These are phyloP conservation scores for Neofusicoccum laricinum DNA, from an alignment of 2,329 filamentous ascomycete genomes.

Conservation along the genomic window DNA sequence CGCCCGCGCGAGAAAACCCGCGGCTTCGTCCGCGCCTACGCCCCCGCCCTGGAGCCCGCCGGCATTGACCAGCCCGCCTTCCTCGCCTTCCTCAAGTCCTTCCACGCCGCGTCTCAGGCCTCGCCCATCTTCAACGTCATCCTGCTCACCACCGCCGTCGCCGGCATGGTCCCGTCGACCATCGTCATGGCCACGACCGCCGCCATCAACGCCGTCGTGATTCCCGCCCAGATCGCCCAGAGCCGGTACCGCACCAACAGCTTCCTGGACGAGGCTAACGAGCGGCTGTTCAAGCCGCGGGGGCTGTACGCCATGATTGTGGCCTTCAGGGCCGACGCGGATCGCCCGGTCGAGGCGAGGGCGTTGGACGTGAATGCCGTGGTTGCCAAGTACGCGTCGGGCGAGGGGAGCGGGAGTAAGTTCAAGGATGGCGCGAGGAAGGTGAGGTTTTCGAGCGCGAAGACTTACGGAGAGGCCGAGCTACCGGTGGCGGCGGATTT, in stretches of 20 bases:
- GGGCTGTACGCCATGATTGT: slow-evolving; percentile 57
- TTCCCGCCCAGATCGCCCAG: slow-evolving; percentile 42
- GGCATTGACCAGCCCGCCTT: slow-evolving; percentile 51
- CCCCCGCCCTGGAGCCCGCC: slow-evolving; percentile 45
- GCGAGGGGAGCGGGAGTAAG: slow-evolving; percentile 20
- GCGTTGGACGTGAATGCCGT: slow-evolving; percentile 37
- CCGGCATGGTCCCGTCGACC: slow-evolving; percentile 38
- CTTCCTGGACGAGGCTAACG: slow-evolving; percentile 57
- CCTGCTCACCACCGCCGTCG: slow-evolving; percentile 32
- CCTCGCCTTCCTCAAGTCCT: slow-evolving; percentile 47
- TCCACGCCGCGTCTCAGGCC: slow-evolving; percentile 41
- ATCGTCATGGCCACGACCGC: slow-evolving; percentile 44
- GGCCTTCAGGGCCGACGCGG: slow-evolving; percentile 46
- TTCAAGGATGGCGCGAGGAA: slow-evolving; percentile 30
- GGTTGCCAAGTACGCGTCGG: slow-evolving; percentile 30
- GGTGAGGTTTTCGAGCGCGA: slow-evolving; percentile 37
- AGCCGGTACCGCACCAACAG: slow-evolving; percentile 44
- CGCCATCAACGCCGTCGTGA: slow-evolving; percentile 43
- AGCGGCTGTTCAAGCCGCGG: slow-evolving; percentile 55
- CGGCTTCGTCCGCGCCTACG: slow-evolving; percentile 55
- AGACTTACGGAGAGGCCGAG: slow-evolving; percentile 41
- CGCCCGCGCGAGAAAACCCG: slow-evolving; percentile 48
- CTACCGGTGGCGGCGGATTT: slow-evolving; percentile 40
- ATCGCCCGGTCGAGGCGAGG: slow-evolving; percentile 39
- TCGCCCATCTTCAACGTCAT: slow-evolving; percentile 17